Conservation (phyloP, 306 rosid genomes). For the Senna tora region DNA sequence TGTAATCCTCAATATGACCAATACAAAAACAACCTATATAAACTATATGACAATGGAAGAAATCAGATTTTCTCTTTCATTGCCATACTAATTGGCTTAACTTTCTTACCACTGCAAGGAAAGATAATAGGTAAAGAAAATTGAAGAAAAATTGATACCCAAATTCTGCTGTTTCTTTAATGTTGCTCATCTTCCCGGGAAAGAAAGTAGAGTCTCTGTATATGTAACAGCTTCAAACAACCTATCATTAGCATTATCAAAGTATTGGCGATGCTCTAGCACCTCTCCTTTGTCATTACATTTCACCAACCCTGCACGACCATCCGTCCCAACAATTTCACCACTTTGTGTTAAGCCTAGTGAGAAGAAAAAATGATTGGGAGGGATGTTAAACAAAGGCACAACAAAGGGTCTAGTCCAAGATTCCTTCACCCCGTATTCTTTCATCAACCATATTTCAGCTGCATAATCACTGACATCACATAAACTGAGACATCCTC, state of each 20-base stretch:
- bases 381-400: neutral
- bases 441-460: conserved; percentile 39
- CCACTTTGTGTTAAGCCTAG: conserved; percentile 16
- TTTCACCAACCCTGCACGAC: neutral
- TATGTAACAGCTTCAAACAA: neutral
- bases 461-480: neutral
- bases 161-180: no score
- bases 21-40: no score
- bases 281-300: conserved; percentile 8
- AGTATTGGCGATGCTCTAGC: conserved; percentile 1
- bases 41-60: no score
- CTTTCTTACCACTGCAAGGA: no score
- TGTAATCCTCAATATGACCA: no score
- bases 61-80: no score
- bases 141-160: no score
- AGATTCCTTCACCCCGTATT: conserved; percentile 32
- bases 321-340: conserved; percentile 24
- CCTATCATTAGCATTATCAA: no score
- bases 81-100: no score
- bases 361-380: neutral
- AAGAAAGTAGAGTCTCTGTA: conserved; percentile 31
- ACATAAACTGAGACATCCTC: conserved; percentile 10
- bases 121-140: no score
- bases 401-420: conserved; percentile 34
- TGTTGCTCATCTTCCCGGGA: conserved; percentile 21